Evolutionary conservation across 805 yeast genomes (phyloP).

Genomic region (Saccharomycopsis schoenii): DNA sequence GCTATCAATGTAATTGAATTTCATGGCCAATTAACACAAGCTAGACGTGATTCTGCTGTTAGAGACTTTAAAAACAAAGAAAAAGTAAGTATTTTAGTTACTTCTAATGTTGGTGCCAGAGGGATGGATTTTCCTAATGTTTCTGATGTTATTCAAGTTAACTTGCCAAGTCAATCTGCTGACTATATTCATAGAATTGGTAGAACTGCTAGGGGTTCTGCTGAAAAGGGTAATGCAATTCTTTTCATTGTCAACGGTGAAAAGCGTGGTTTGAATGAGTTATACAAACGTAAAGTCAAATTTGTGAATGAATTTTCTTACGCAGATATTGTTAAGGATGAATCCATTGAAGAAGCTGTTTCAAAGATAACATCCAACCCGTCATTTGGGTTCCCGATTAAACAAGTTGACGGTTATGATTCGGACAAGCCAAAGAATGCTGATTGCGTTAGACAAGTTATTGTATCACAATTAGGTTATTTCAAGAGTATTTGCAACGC

Average conservation of each 20-base stretch:
- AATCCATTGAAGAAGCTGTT: constrained; percentile 9
- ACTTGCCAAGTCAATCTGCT: constrained; percentile 64
- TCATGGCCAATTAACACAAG: constrained; percentile 72
- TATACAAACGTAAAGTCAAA: constrained; percentile 44
- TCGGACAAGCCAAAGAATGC: background rate
- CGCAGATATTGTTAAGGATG: constrained; percentile 26
- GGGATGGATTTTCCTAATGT: constrained; percentile 94
- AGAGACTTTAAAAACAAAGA: constrained; percentile 38
- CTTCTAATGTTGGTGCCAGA: constrained; percentile 88
- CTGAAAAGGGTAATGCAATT: constrained; percentile 67
- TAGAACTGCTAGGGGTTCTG: constrained; percentile 78
- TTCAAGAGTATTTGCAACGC: constrained; percentile 1
- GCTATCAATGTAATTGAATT: constrained; percentile 24
- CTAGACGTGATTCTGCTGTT: constrained; percentile 52
- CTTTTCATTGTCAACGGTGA: constrained; percentile 51
- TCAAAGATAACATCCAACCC: constrained; percentile 1
- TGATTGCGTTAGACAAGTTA: background rate
- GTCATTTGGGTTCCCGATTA: background rate
- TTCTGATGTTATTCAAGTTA: constrained; percentile 74
- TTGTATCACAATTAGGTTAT: constrained; percentile 3
- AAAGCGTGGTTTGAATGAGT: constrained; percentile 39
- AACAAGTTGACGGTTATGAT: background rate
- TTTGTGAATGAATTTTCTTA: constrained; percentile 37
- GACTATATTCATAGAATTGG: constrained; percentile 90
- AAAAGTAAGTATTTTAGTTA: constrained; percentile 48